A percentile compares a stretch with the other conserved stretches of the same genome.
phyloP scores from a whole-genome alignment of 352 stramenopile genomes.

The Phytopythium oedochilum region DNA sequence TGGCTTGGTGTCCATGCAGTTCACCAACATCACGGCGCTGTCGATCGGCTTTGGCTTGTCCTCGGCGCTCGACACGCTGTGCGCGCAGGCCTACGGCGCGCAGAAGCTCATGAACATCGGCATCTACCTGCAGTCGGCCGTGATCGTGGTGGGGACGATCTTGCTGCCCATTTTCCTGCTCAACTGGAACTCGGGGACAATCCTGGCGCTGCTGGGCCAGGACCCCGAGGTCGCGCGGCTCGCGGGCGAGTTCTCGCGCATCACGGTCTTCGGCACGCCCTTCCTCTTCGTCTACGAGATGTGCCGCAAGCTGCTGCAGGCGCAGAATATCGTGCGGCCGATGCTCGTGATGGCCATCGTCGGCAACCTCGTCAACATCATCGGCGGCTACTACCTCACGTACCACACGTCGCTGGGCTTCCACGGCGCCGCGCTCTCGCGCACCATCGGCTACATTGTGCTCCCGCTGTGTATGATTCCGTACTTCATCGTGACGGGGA shows the following conservation, averaged over 20 bases:
- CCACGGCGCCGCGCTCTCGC: conserved; percentile 72
- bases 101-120: conserved; percentile 65
- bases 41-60: conserved; percentile 76
- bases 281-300: conserved; percentile 86
- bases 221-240: conserved; percentile 52
- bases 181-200: conserved; percentile 66
- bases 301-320: conserved; percentile 80
- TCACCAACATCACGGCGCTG: conserved; percentile 57
- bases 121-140: conserved; percentile 77
- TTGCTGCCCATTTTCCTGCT: conserved; percentile 58
- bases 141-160: conserved; percentile 54
- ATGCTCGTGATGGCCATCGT: conserved; percentile 79
- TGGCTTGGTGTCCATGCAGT: conserved; percentile 69
- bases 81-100: conserved; percentile 78
- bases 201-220: conserved; percentile 67
- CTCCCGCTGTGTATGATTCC: conserved; percentile 54
- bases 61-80: conserved; percentile 89
- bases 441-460: conserved; percentile 47
- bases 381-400: conserved; percentile 68
- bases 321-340: conserved; percentile 80
- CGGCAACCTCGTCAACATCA: conserved; percentile 75
- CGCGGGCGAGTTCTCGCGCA: conserved; percentile 65
- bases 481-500: conserved; percentile 53
- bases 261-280: conserved; percentile 63
- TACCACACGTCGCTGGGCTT: conserved; percentile 78